Evolutionary conservation across 768 basidiomycete genomes (phyloP).

Genomic region (Russula sp.): DNA sequence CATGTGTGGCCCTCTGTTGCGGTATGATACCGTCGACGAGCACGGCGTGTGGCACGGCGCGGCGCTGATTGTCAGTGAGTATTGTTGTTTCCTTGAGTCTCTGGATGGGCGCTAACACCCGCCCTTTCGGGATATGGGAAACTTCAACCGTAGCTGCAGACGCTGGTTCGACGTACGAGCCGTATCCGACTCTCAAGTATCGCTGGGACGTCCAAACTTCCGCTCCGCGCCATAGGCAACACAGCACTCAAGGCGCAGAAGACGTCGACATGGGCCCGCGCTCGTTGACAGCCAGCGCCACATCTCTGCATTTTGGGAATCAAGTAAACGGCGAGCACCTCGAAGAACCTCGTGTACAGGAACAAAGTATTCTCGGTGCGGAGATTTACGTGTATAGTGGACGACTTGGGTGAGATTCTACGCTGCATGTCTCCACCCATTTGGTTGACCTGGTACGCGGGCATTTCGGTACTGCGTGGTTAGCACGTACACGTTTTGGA

Average conservation of each 20-base stretch:
- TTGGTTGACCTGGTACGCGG: neutral
- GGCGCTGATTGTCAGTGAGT: slow-evolving; percentile 83
- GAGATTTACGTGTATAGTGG: slow-evolving; percentile 72
- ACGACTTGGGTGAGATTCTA: slow-evolving; percentile 44
- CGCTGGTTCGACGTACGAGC: slow-evolving; percentile 75
- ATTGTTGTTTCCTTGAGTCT: neutral
- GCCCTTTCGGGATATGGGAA: neutral
- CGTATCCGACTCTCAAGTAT: slow-evolving; percentile 64
- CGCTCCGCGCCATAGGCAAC: slow-evolving; percentile 16
- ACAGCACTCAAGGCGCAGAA: slow-evolving; percentile 30
- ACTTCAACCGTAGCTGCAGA: slow-evolving; percentile 56
- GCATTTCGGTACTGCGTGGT: neutral
- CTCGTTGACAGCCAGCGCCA: slow-evolving; percentile 59
- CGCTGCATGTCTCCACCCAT: neutral
- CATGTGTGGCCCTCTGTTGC: slow-evolving; percentile 88
- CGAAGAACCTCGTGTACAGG: slow-evolving; percentile 37
- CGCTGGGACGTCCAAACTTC: slow-evolving; percentile 65
- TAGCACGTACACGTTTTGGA: slow-evolving; percentile 92
- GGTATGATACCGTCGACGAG: slow-evolving; percentile 84
- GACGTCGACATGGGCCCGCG: slow-evolving; percentile 65
- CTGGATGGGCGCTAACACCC: slow-evolving; percentile 1
- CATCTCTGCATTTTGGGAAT: slow-evolving; percentile 41
- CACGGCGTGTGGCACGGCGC: slow-evolving; percentile 83
- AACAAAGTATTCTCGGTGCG: slow-evolving; percentile 53
- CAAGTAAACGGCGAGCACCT: neutral